Conservation (phyloP, 805 yeast genomes). For the Crinitomyces ghanaensis region DNA sequence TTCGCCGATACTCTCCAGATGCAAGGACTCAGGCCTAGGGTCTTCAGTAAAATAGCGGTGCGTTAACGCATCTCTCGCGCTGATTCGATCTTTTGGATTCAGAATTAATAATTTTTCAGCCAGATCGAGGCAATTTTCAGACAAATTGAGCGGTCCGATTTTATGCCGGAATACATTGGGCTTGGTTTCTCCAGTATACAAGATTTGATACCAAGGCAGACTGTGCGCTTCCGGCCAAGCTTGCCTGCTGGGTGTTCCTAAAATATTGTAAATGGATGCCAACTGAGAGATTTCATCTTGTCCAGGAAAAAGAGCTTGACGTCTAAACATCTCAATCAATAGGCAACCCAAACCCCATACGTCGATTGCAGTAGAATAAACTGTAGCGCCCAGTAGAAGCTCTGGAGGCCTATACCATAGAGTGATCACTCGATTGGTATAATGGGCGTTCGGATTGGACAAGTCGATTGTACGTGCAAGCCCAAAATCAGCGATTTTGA, state of each 20-base stretch:
- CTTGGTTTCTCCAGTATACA: slow-evolving; percentile 41
- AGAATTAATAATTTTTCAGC: slow-evolving; percentile 52
- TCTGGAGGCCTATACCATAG: slow-evolving; percentile 98
- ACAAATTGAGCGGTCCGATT: slow-evolving; percentile 35
- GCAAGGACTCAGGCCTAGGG: slow-evolving; percentile 49
- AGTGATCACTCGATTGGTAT: slow-evolving; percentile 91
- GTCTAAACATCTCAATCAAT: slow-evolving; percentile 66
- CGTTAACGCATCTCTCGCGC: slow-evolving; percentile 57
- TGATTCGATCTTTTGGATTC: slow-evolving; percentile 57
- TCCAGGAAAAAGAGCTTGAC: slow-evolving; percentile 75
- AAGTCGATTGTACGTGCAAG: slow-evolving; percentile 45
- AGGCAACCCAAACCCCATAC: slow-evolving; percentile 97
- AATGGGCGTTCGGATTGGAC: slow-evolving; percentile 45
- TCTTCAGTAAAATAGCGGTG: slow-evolving; percentile 62
- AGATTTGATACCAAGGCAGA: slow-evolving; percentile 88
- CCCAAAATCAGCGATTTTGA: slow-evolving; percentile 94
- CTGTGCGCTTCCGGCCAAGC: slow-evolving; percentile 71
- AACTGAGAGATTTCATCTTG: slow-evolving; percentile 80
- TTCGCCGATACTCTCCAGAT: slow-evolving; percentile 60
- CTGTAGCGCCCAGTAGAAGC: slow-evolving; percentile 77
- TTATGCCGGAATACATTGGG: slow-evolving; percentile 28
- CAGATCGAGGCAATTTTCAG: slow-evolving; percentile 42
- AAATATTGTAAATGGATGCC: slow-evolving; percentile 57
- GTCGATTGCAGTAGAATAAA: slow-evolving; percentile 83
- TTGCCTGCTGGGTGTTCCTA: slow-evolving; percentile 74